Base-by-base conservation (phyloP, 371 early-diverging fungal genomes). In the Actinomortierella wolfii region DNA sequence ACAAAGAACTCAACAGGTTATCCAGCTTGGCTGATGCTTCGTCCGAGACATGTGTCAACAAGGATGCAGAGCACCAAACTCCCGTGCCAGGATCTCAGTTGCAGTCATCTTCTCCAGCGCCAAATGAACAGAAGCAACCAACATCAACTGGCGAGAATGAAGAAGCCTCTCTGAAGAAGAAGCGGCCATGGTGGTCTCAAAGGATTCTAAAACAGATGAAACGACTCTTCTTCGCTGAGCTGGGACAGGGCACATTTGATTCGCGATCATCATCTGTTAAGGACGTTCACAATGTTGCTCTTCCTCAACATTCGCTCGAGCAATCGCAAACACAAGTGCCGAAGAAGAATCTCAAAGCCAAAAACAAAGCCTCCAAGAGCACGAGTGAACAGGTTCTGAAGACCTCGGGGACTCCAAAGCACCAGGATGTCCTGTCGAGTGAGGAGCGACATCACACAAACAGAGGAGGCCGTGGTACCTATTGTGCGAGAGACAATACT, bases 131-230 rank as follows among this genome's bases (percentile, higher is more conserved):
- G 34, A 11, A 11, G 7, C 34, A 34, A 34, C 11, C 34, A 34
- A 34, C 34, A 11, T 11, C 34, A 34, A 11, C 11, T 11, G 34
- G 34, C 11, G 34, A 34, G 4, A 11, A 11, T 6, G 34, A 11
- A 11, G 34, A 34, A 11, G 34, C 34, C 4, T 4, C 11, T 11
- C 34, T 34, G 34, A 59, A 57, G 34, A 56, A 57, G 46, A 57
- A 54, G 34, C 47, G 71, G 34, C 59, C 61, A 25, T 58, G 58
- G 71, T 44, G 57, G 15, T 18, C 52, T 13, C 51, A 56, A 29
- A 59, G 47, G 28, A 59, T 56, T 0, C 46, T 70, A 21, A 70
- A 49, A n/a, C 52, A 65, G 20, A 71, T 71, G 71, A 61, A 61
- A 28, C 40, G 50, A 2, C 53, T 64, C 8, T 70, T 60, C 39